Evolutionary conservation across 2,329 filamentous ascomycete genomes (phyloP).

Genomic region (Ceratocystis albifundus): DNA sequence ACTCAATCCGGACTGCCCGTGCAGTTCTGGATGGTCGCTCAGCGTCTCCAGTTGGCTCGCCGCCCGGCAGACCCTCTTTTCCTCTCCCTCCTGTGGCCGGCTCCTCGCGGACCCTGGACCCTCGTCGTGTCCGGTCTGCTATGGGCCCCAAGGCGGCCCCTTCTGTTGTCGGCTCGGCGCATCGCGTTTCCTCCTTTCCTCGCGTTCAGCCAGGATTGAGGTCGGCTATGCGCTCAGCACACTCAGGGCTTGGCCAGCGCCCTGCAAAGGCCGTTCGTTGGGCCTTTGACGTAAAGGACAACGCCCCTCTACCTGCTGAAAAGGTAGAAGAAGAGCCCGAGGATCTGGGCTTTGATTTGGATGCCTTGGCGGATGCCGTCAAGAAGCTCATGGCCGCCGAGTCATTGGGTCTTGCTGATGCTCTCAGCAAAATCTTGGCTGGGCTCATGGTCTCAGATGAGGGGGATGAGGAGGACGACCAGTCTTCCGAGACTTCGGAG

Average conservation of each 20-base stretch:
- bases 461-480: too few species aligned
- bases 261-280: too few species aligned
- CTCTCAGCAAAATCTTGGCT: not conserved
- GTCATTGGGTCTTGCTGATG: not conserved
- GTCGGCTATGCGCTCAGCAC: too few species aligned
- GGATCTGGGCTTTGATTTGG: not conserved
- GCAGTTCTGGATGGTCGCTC: not conserved
- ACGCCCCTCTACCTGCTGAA: too few species aligned
- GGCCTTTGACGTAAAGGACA: too few species aligned
- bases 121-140: not conserved
- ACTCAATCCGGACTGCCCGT: not conserved
- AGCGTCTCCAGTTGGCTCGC: not conserved
- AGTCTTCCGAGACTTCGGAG: too few species aligned
- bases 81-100: not conserved
- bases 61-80: not conserved
- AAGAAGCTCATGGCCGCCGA: not conserved
- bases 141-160: not conserved
- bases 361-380: constrained; percentile 4
- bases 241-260: too few species aligned
- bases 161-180: not conserved
- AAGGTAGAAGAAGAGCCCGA: not conserved
- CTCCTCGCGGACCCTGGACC: not conserved
- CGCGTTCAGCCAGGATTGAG: too few species aligned
- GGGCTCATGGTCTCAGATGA: not conserved
- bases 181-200: too few species aligned